A percentile compares a stretch with the other conserved stretches of the same genome.
Evolutionary conservation across 106 monocot genomes (phyloP).

Genomic region (Apostasia shenzhenica): DNA sequence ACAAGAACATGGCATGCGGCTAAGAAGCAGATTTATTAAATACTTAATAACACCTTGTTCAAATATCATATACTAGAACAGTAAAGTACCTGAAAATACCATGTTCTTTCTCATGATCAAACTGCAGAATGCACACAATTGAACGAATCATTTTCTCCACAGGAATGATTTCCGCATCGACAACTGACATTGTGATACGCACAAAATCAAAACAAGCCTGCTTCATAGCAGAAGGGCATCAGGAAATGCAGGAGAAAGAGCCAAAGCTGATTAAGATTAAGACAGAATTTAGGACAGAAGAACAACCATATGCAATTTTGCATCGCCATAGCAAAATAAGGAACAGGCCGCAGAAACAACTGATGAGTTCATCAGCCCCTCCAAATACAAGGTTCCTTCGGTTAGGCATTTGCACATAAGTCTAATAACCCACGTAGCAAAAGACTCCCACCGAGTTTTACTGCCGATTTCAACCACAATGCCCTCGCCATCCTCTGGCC

Average conservation of each 20-base stretch:
- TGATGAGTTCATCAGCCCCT: slow-evolving; percentile 48
- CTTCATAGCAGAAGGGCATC: slow-evolving; percentile 11
- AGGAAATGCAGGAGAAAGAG: neutral
- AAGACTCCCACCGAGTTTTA: slow-evolving; percentile 48
- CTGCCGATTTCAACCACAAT: slow-evolving; percentile 65
- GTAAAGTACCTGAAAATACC: slow-evolving; percentile 41
- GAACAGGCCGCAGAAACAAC: slow-evolving; percentile 53
- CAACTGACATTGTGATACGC: slow-evolving; percentile 49
- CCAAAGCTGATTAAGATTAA: neutral
- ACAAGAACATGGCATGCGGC: no score
- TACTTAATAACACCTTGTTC: no score
- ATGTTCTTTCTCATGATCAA: slow-evolving; percentile 24
- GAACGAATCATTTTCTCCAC: slow-evolving; percentile 63
- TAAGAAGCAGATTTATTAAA: no score
- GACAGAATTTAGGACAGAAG: neutral
- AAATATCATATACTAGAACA: no score
- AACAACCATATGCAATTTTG: slow-evolving; percentile 70
- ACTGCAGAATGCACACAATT: slow-evolving; percentile 50
- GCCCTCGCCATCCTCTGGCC: slow-evolving; percentile 46
- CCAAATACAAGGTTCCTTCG: slow-evolving; percentile 85
- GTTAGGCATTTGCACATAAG: slow-evolving; percentile 76
- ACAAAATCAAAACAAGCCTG: slow-evolving; percentile 97
- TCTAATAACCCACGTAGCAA: slow-evolving; percentile 73
- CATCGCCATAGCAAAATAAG: slow-evolving; percentile 61
- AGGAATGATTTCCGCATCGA: slow-evolving; percentile 52